Percentiles rank a stretch among this genome's conserved stretches.
Conservation (phyloP, 2,329 filamentous ascomycete species). For the Ophiostoma ulmi region DNA sequence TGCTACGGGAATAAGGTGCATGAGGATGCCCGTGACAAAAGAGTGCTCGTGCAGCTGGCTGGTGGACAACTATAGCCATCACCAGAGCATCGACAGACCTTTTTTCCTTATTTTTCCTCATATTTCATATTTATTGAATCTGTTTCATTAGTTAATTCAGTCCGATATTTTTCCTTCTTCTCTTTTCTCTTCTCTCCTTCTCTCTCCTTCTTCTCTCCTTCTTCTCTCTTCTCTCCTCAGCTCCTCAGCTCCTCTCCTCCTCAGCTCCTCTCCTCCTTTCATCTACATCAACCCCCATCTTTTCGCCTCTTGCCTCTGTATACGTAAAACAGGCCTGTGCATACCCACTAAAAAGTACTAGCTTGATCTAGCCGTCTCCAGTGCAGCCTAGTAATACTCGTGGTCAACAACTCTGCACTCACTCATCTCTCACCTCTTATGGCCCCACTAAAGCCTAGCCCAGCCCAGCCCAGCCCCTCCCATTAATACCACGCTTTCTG, state of each 20-base stretch:
- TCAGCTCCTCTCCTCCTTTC: not conserved
- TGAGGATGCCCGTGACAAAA: not conserved
- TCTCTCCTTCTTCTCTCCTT: too few species aligned
- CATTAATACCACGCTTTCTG: not conserved
- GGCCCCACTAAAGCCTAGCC: not conserved
- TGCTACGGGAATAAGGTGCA: too few species aligned
- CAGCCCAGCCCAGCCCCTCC: conserved; percentile 4
- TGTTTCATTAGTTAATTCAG: too few species aligned
- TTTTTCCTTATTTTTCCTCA: not conserved
- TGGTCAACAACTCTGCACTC: too few species aligned
- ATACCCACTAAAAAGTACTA: not conserved
- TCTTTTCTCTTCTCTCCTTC: too few species aligned
- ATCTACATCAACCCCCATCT: not conserved
- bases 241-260: too few species aligned
- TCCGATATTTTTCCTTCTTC: too few species aligned
- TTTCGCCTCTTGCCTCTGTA: not conserved
- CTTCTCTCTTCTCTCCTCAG: too few species aligned
- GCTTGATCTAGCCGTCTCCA: not conserved
- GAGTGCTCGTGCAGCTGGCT: too few species aligned
- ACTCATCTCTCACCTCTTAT: not conserved
- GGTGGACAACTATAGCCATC: not conserved
- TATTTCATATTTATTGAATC: not conserved
- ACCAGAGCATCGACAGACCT: not conserved
- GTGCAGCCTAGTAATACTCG: too few species aligned
- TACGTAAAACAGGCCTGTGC: not conserved